Base-by-base conservation (phyloP, 495 filamentous ascomycete genomes). In the Parachaetomium inaequale region DNA sequence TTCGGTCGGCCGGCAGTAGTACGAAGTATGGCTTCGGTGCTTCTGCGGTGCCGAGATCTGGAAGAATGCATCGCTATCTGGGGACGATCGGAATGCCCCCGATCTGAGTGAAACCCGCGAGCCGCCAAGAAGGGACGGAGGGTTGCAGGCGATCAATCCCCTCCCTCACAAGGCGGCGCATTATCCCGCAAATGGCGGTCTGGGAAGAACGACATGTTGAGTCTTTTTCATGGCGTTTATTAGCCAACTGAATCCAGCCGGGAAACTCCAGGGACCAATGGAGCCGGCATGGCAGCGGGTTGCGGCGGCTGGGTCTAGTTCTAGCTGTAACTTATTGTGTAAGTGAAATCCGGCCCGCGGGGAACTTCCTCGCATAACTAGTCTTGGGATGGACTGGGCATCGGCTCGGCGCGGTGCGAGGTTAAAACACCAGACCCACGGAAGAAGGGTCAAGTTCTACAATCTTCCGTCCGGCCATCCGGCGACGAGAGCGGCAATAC, bases 121-220 rank as follows among this genome's bases (percentile, higher is more conserved):
- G n/a, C 29, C 17, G n/a, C 32, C 2, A 34, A 7, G 34, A 28
- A 32, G 26, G 36, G 52, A 12, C 43, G n/a, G 46, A 21, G 23
- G 50, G 31, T 40, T 19, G 8, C 42, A 34, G 36, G 29, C 38
- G 60, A 47, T 60, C 42, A 25, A 25, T 45, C 29, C 19, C 40
- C 28, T 21, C 40, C n/a, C n/a, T n/a, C n/a, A n/a, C 5, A 42
- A 32, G n/a, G 26, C 42, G 52, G n/a, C 15, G 25, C 40, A 63
- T 61, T 60, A 65, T 68, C 63, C 66, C 63, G 66, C 66, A 68
- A 68, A 68, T 61, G 52, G 66, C 66, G 66, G 66, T 68, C 66
- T 63, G 42, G 40, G 50, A 50, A 49, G 26, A 61, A 32, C 61
- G 62, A 51, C 57, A 63, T 49, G 21, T 26, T 46, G 64, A 63